phyloP scores from a whole-genome alignment of 1,284 basidiomycete species.

The Ceratobasidium sp. region DNA sequence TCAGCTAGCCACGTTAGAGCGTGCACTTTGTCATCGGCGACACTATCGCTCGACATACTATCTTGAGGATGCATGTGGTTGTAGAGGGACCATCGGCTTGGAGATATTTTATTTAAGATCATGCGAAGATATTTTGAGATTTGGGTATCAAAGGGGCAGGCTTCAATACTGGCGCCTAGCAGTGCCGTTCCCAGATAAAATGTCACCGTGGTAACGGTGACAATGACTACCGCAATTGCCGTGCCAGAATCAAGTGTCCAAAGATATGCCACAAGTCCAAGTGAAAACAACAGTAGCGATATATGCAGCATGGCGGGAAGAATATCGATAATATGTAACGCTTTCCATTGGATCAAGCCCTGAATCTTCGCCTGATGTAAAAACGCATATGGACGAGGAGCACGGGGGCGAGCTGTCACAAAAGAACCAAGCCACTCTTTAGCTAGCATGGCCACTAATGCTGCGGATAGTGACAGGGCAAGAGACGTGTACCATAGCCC shows the following conservation, averaged over 20 bases:
- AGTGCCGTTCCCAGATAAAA: not conserved
- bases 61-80: too few relatives aligned
- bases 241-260: slow-evolving; percentile 1
- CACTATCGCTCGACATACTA: not conserved
- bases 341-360: slow-evolving; percentile 35
- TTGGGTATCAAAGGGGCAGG: slow-evolving; percentile 27
- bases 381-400: not conserved
- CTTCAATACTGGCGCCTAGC: not conserved
- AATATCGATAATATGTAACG: slow-evolving; percentile 23
- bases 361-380: slow-evolving; percentile 6
- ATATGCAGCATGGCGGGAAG: slow-evolving; percentile 36
- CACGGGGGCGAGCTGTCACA: not conserved
- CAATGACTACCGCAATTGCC: slow-evolving; percentile 5
- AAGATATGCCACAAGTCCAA: slow-evolving; percentile 19
- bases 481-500: slow-evolving; percentile 24
- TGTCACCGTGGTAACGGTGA: not conserved
- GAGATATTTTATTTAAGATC: too few relatives aligned
- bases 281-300: slow-evolving; percentile 38
- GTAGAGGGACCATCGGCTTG: too few relatives aligned
- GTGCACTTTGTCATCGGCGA: not conserved
- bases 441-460: slow-evolving; percentile 16
- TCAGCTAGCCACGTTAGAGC: slow-evolving; percentile 1
- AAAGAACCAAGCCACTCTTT: slow-evolving; percentile 31
- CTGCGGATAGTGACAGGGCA: slow-evolving; percentile 15
- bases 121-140: not conserved